Conservation (phyloP, 1,284 basidiomycete species). For the Cryptococcus sp. region DNA sequence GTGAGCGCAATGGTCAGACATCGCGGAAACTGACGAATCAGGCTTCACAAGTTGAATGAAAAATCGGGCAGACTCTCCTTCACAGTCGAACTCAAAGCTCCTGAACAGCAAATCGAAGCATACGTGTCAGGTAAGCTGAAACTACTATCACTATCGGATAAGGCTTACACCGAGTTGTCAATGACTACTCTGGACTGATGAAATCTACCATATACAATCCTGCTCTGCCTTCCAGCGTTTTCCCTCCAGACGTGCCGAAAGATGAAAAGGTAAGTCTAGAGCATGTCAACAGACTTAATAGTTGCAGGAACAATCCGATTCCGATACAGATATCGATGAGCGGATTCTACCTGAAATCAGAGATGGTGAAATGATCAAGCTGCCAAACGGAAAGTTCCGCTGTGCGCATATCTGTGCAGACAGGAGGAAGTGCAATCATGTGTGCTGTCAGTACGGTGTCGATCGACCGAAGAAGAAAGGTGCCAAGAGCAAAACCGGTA, state of each 20-base stretch:
- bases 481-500: too few species aligned
- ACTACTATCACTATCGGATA: background rate
- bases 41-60: conserved; percentile 13
- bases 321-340: background rate
- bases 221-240: background rate
- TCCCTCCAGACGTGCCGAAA: background rate
- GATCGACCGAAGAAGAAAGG: too few species aligned
- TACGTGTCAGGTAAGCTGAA: background rate
- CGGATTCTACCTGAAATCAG: background rate
- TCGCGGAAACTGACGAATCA: conserved; percentile 5
- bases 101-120: background rate
- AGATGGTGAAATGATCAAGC: background rate
- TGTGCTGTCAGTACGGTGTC: too few species aligned
- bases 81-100: background rate
- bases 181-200: background rate
- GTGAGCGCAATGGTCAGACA: conserved; percentile 4
- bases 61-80: background rate
- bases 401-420: background rate
- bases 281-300: background rate
- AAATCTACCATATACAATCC: background rate
- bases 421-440: background rate
- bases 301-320: background rate
- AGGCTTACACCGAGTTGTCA: background rate
- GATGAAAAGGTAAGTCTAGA: background rate
- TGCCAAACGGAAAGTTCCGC: conserved; percentile 1